Conservation (phyloP, 805 yeast genomes). For the Ogataea minuta region DNA sequence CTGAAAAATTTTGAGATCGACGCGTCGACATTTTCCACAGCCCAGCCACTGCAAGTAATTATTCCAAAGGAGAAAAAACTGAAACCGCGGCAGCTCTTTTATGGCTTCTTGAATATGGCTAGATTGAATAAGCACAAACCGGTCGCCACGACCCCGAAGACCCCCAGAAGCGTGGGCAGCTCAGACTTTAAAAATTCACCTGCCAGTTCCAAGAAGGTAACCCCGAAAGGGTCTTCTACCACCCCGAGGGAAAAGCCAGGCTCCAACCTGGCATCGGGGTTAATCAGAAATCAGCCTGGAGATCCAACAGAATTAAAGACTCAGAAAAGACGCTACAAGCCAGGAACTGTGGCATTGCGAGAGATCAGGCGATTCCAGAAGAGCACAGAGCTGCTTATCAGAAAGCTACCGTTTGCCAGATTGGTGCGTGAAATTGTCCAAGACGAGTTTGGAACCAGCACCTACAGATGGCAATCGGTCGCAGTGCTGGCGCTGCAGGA, state of each 20-base stretch:
- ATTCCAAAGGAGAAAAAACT: conserved; percentile 12
- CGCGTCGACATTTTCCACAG: conserved; percentile 9
- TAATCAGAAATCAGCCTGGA: conserved; percentile 51
- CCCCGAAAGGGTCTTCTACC: conserved; percentile 7
- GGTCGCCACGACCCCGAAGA: conserved; percentile 18
- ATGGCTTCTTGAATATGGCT: conserved; percentile 18
- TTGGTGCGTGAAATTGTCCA: conserved; percentile 73
- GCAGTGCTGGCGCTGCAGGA: conserved; percentile 79
- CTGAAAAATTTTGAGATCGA: conserved; percentile 1
- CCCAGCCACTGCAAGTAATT: conserved; percentile 16
- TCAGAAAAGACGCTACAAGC: conserved; percentile 45
- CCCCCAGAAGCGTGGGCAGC: conserved; percentile 15
- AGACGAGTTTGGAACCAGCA: conserved; percentile 54
- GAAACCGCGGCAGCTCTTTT: conserved; percentile 1
- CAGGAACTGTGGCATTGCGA: conserved; percentile 64
- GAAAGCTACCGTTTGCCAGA: conserved; percentile 77
- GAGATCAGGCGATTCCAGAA: conserved; percentile 70
- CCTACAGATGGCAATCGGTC: conserved; percentile 74
- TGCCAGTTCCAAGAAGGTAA: conserved; percentile 9
- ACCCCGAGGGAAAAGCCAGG: conserved; percentile 10
- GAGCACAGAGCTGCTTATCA: conserved; percentile 61
- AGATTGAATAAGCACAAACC: conserved; percentile 24
- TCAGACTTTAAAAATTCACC: conserved; percentile 18
- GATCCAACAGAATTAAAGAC: conserved; percentile 42
- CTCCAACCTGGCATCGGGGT: conserved; percentile 32